Evolutionary conservation across 129 eudicot genomes (phyloP), one percentile per base, ranked within the genome.

Genomic region (Smallanthus sonchifolius): DNA sequence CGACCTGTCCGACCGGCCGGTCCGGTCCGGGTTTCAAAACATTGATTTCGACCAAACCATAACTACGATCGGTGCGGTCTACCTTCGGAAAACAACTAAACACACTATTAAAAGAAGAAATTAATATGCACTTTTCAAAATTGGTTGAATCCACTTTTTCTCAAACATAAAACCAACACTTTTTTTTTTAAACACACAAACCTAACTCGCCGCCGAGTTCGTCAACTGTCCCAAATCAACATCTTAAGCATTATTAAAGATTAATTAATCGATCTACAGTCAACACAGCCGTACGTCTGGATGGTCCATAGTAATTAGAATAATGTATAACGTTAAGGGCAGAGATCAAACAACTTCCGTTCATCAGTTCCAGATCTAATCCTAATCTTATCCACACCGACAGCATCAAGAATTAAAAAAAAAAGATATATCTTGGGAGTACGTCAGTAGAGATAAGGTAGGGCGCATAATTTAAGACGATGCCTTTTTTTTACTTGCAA

Each of bases 381-480:
- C 9, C 19, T 36, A 59, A 20, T 54, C 75, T 70, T 36, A 78
- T 64, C 73, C 43, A 0, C 68, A 67, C 75, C 80, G 80, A 76
- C 74, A 57, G 3, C 37, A 30, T 51, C n/a, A 47, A 48, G 20
- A 39, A 40, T 55, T 0, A 59, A 6, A 38, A 4, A 24, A 24
- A 24, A 24, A 24, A 24, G 30, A 24, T 32, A 9, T 20, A 39
- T 37, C 24, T 43, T 20, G 11, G 11, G 68, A 37, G 16, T 6
- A 37, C 16, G 78, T 68, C 69, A 40, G 47, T 55, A 9, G 63
- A 51, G 82, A 82, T 78, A 78, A 78, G 83, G 71, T 83, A 63
- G 55, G 86, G 86, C 80, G 10, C 86, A 51, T 67, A 45, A 71
- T 66, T 77, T 62, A 42, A 82, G 75, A 66, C 10, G 51, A 56